Conservation (phyloP, 805 yeast genomes). For the Aciculoconidium aculeatum region DNA sequence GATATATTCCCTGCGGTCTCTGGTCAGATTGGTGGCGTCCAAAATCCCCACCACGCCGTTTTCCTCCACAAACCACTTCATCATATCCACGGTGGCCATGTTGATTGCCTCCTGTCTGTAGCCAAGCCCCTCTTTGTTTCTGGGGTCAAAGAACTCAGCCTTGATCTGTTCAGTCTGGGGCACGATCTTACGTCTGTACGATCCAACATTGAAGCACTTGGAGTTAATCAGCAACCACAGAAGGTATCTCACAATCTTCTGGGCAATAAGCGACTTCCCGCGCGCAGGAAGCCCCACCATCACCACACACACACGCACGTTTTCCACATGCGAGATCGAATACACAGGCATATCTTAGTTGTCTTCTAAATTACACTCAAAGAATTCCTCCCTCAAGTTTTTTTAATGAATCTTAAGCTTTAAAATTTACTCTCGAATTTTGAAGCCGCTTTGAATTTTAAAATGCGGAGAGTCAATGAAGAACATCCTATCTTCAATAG, state of each 20-base stretch:
- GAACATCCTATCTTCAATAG: no score
- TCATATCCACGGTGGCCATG: conserved; percentile 70
- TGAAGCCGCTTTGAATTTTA: no score
- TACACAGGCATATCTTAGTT: conserved; percentile 53
- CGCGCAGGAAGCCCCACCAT: conserved; percentile 89
- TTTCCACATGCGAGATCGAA: conserved; percentile 56
- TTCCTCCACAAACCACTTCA: conserved; percentile 77
- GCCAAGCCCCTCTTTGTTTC: conserved; percentile 57
- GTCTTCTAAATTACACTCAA: no score
- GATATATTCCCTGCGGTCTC: conserved; percentile 61
- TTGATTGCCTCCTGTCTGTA: conserved; percentile 66
- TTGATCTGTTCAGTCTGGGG: conserved; percentile 50
- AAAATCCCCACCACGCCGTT: conserved; percentile 86
- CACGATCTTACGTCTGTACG: conserved; percentile 59
- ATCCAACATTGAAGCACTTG: conserved; percentile 84
- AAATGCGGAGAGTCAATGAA: no score
- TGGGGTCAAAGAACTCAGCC: conserved; percentile 74
- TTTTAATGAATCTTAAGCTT: no score
- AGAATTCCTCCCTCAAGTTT: no score
- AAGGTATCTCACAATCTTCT: conserved; percentile 85
- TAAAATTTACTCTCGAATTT: no score
- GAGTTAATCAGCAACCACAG: conserved; percentile 89
- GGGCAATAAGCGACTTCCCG: conserved; percentile 92
- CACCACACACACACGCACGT: conserved; percentile 75
- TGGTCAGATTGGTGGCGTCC: conserved; percentile 89